Evolutionary conservation across 257 asterid species (phyloP), one percentile per base, ranked within the genome.

Genomic region (Nyctanthes arbortristis): DNA sequence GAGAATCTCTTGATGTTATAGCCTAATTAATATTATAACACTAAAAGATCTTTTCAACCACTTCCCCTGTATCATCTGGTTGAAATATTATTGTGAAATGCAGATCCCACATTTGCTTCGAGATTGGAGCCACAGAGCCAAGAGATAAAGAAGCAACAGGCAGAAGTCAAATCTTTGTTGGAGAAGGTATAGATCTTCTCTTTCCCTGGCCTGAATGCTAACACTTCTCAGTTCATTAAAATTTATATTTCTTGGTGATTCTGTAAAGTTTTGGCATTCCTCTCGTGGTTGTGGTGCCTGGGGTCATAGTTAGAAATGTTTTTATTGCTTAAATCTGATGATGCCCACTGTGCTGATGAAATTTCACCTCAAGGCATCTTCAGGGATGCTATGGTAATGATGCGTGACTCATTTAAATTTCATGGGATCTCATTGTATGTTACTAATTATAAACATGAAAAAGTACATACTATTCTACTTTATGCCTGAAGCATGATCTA

Each of bases 101-200:
- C 84, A 94, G 99, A 94, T 86, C 92, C 92, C 63, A 91, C 89
- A 70, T 89, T 89, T 78, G 96, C 95, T 63, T 82, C 85, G 83
- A 91, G 88, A 73, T 81, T 91, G 80, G 99, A 94, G 78, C 99
- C 97, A 34, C 87, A 88, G 40, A 94, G 88, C 83, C 96, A 88
- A 76, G 99, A 94, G 82, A 70, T 94, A 65, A 94, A 94, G 84
- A 94, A 89, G 79, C 99, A 91, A 77, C 75, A 72, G 73, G 85
- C 81, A 18, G 99, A 89, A 72, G 87, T 75, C 72, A 91, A 91
- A 85, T 77, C 90, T 61, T 73, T 94, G 86, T 72, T 77, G 57
- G 86, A 85, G 76, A 91, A 91, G 95, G 97, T 94, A 70, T 63
- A 35, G 12, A 7, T 45, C 58, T 36, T 45, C 58, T 49, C 57